phyloP scores from a whole-genome alignment of 2,329 filamentous ascomycete species.

The Drechslerella dactyloides region DNA sequence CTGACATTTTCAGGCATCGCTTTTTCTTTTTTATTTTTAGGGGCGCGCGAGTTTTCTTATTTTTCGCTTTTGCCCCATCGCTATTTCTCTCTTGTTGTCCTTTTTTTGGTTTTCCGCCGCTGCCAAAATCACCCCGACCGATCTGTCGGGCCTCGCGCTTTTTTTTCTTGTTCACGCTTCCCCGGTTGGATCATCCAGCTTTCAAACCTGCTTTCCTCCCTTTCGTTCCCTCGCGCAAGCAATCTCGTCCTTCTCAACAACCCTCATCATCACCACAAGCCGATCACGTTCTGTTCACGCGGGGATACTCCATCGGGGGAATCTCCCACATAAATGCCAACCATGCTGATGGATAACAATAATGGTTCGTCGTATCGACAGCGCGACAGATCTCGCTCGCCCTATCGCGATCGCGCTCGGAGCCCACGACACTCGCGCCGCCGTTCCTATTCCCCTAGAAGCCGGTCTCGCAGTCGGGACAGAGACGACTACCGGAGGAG shows the following conservation, averaged over 20 bases:
- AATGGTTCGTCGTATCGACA: slow-evolving; percentile 58
- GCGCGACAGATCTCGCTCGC: slow-evolving; percentile 84
- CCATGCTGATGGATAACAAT: slow-evolving; percentile 55
- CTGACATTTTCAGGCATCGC: slow-evolving; percentile 4
- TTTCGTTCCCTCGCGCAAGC: not conserved
- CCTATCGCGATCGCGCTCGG: slow-evolving; percentile 72
- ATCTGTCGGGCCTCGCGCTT: slow-evolving; percentile 11
- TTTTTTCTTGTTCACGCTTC: slow-evolving; percentile 6
- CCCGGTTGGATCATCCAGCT: slow-evolving; percentile 29
- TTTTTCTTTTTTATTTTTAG: not conserved
- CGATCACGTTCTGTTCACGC: slow-evolving; percentile 21
- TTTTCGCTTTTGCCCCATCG: slow-evolving; percentile 8
- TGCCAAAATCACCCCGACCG: slow-evolving; percentile 15
- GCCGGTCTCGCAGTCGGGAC: slow-evolving; percentile 74
- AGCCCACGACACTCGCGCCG: slow-evolving; percentile 74
- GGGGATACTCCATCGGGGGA: slow-evolving; percentile 10
- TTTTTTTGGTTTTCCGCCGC: slow-evolving; percentile 18
- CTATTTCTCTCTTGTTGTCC: slow-evolving; percentile 21
- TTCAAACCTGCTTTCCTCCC: slow-evolving; percentile 8
- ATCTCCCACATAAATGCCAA: slow-evolving; percentile 52
- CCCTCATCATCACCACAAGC: slow-evolving; percentile 16
- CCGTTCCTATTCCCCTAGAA: slow-evolving; percentile 79
- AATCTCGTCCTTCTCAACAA: slow-evolving; percentile 21
- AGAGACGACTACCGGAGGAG: slow-evolving; percentile 74
- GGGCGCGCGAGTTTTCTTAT: slow-evolving; percentile 6